Conservation (phyloP, 352 stramenopile genomes). For the Phytophthora niederhauseri region DNA sequence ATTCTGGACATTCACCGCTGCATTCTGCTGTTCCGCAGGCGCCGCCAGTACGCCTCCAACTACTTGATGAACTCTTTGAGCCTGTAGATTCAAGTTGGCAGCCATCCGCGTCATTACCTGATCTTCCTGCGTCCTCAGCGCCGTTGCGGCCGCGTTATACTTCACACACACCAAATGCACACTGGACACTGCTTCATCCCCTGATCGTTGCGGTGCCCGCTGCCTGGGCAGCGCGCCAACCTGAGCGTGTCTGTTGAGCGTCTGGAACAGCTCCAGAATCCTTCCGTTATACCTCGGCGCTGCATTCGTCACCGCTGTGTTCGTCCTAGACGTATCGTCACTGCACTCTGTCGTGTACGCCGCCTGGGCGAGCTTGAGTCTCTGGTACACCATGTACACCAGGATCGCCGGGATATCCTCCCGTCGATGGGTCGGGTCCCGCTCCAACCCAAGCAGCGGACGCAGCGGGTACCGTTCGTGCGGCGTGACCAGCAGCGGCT, state of each 20-base stretch:
- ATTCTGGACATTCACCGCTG: conserved; percentile 18
- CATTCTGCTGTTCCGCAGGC: conserved; percentile 6
- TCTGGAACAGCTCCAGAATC: conserved; percentile 27
- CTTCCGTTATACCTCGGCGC: conserved; percentile 25
- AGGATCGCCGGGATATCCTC: conserved; percentile 63
- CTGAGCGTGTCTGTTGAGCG: conserved; percentile 18
- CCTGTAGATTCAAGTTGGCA: conserved; percentile 19
- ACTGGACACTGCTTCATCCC: conserved; percentile 19
- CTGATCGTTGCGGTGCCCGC: background rate
- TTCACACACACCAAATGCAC: conserved; percentile 38
- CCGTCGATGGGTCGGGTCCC: conserved; percentile 8
- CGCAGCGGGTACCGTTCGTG: conserved; percentile 72
- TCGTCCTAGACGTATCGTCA: background rate
- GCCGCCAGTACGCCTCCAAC: background rate
- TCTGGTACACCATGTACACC: conserved; percentile 76
- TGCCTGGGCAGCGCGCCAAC: conserved; percentile 10
- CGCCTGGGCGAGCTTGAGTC: conserved; percentile 43
- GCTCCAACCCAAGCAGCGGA: conserved; percentile 51
- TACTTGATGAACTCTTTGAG: conserved; percentile 1
- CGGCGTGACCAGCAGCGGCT: conserved; percentile 62
- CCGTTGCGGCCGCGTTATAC: conserved; percentile 1
- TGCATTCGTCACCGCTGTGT: background rate
- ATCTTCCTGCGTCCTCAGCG: conserved; percentile 8
- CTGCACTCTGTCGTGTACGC: conserved; percentile 11
- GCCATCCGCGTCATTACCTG: conserved; percentile 22